Evolutionary conservation across 176 grass and related monocot genomes (phyloP), one percentile per base, ranked within the genome.

Genomic region (Stipa capillata): DNA sequence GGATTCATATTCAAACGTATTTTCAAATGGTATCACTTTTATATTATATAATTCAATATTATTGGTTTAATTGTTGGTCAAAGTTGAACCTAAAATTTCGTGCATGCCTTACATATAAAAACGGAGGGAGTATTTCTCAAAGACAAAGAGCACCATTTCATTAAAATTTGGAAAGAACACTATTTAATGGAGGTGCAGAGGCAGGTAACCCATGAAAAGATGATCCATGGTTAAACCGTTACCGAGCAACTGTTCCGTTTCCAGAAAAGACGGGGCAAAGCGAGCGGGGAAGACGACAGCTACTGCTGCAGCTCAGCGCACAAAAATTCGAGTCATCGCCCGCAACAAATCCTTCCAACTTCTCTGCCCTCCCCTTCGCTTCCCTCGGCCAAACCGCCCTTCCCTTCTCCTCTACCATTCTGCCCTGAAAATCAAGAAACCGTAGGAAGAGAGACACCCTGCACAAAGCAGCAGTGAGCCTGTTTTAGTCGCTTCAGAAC

Each of bases 381-480:
- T 39, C 81, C 52, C 72, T 87, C 85, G 74, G 83, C 73, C 81
- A 73, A 87, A 91, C 71, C 87, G 64, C 79, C 50, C n/a, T 67
- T 36, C 42, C 32, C 40, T 73, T 76, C 65, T 31, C 37, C 76
- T 59, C 41, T 3, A n/a, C n/a, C n/a, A n/a, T 12, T 86, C 10
- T 37, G 8, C 72, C 58, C 69, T 28, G n/a, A 20, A 68, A 35
- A 36, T 27, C 77, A 50, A 58, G 18, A 60, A 65, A 55, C 31
- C 14, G 4, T 21, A 62, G 70, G 45, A 48, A 67, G 34, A 64
- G 16, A 28, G 14, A 62, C 11, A 70, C 27, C 32, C 71, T 51
- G 66, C 34, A 48, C 28, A 67, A 33, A 62, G 63, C 52, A 69
- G 43, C 65, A 77, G 47, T 15, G 33, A 69, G 17, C 48, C 53